Base-by-base conservation (phyloP, 129 eudicot genomes). In the Tanacetum coccineum region DNA sequence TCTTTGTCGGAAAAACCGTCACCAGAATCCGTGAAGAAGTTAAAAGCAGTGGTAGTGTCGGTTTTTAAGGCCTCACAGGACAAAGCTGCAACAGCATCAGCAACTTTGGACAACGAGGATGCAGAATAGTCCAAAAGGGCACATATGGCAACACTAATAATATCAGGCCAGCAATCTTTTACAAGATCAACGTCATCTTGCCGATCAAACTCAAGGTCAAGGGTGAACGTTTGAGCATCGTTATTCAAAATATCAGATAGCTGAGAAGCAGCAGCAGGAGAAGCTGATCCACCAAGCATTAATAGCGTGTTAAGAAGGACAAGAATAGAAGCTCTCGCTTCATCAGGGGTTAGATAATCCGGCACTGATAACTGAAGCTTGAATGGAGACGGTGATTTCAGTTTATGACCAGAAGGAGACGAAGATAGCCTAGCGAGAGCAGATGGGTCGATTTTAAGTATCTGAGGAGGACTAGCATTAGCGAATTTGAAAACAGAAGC, bases 1-100 rank as follows among this genome's bases (percentile, higher is more conserved):
- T 88, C 95, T 76, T 91, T 91, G 52, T 74, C 78, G 5, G 80
- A 75, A 2, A 79, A 80, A 17, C 95, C 95, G 54, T 86, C 95
- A 15, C 92, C 96, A 0, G 96, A 83, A 61, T 88, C 95, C 4
- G 75, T 73, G 70, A 78, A 72, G 2, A 17, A 64, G 80, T 66
- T 73, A 13, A 92, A 83, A 6, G 85, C 74, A 0, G 84, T 49
- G 9, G 79, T 50, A 0, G 77, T 39, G 55, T 92, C 85, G 7
- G 84, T 85, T 47, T 77, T 70, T 49, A 80, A 74, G 13, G 95
- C 95, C 78, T 88, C 96, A 55, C 90, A 83, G 22, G 96, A 85
- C 71, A 88, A 65, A 0, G 96, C 85, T 7, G 91, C 91, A 15
- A 85, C 73, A 0, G 84, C 87, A 64, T 91, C 95, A 11, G 79